Evolutionary conservation across 2,329 filamentous ascomycete genomes (phyloP), one percentile per base, ranked within the genome.

Genomic region (Colletotrichum horii): DNA sequence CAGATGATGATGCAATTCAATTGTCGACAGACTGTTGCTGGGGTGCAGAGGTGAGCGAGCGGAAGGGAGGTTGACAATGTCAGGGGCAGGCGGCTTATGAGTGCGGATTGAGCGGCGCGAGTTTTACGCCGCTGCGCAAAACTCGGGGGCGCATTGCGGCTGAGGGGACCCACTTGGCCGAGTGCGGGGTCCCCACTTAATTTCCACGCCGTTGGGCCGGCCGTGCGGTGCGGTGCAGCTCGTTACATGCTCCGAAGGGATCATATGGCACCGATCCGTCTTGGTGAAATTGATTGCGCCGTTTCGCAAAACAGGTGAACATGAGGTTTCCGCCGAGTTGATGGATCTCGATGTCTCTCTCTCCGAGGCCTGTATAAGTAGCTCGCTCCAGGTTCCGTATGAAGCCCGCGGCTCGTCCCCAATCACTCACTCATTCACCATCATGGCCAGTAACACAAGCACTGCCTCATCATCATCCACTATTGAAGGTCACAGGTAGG

Each of bases 61-160:
- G 22, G 30, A 26, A 34, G 28, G 5, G 32, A 30, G 22, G 55
- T 22, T 7, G 52, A 62, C 8, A n/a, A 24, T 24, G 48, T n/a
- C n/a, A 24, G 52, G 62, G 32, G 19, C 36, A 12, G 28, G 30
- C 62, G 28, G 32, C 38, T 66, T 68, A 65, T 58, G 26, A 60
- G 16, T 58, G 32, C 19, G 56, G 66, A 15, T 58, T 65, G 70
- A 62, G 48, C 15, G 22, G 61, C 34, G 24, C 22, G 68, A 32
- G 70, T 73, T 75, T 64, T 75, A 15, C 73, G 73, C 73, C 22
- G 64, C 70, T 64, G 64, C 73, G 73, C 60, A 75, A 58, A 75
- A 75, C 64, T 73, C 64, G 64, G 43, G 55, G 71, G 32, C 62
- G 62, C 34, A 60, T 16, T 66, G 70, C 52, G 61, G 48, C 70